Conservation (phyloP, 1,284 basidiomycete species). For the Peniophora sp. region DNA sequence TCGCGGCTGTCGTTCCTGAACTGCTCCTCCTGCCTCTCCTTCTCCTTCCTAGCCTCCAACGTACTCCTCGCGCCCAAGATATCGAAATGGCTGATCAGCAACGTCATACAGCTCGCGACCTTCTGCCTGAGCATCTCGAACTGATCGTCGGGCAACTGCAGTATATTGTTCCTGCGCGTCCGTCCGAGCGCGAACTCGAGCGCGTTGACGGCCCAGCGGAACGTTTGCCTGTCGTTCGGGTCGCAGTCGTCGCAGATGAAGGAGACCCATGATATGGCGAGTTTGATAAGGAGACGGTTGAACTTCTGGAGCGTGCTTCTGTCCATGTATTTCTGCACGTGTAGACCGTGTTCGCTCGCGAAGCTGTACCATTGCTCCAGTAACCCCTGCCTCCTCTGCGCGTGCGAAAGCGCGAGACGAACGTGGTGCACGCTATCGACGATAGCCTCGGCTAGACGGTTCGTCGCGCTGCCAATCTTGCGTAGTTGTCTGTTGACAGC, state of each 20-base stretch:
- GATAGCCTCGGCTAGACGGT: slow-evolving; percentile 88
- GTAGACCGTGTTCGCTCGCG: slow-evolving; percentile 90
- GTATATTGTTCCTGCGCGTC: slow-evolving; percentile 85
- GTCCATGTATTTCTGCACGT: slow-evolving; percentile 86
- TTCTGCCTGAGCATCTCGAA: slow-evolving; percentile 87
- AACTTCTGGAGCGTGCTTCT: slow-evolving; percentile 64
- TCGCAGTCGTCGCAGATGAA: slow-evolving; percentile 99
- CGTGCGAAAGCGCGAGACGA: slow-evolving; percentile 54
- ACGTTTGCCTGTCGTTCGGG: slow-evolving; percentile 92
- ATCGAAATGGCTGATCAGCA: slow-evolving; percentile 96
- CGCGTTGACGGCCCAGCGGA: slow-evolving; percentile 97
- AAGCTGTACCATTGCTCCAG: slow-evolving; percentile 96
- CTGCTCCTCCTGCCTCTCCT: slow-evolving; percentile 74
- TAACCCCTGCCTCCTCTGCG: slow-evolving; percentile 74
- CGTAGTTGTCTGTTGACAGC: slow-evolving; percentile 84
- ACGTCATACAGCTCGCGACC: slow-evolving; percentile 93
- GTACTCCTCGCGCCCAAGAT: slow-evolving; percentile 90
- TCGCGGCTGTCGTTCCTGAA: slow-evolving; percentile 50
- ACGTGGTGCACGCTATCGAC: slow-evolving; percentile 86
- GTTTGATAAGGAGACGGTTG: slow-evolving; percentile 74
- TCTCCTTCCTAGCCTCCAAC: slow-evolving; percentile 83
- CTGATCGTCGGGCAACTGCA: slow-evolving; percentile 82
- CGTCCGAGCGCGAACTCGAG: slow-evolving; percentile 91
- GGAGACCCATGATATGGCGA: slow-evolving; percentile 95
- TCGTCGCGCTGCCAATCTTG: slow-evolving; percentile 85